A percentile compares a stretch with the other conserved stretches of the same genome.
These are phyloP conservation scores for Pichia kudriavzevii DNA, from an alignment of 1,139 yeast species.

Conservation along the genomic window DNA sequence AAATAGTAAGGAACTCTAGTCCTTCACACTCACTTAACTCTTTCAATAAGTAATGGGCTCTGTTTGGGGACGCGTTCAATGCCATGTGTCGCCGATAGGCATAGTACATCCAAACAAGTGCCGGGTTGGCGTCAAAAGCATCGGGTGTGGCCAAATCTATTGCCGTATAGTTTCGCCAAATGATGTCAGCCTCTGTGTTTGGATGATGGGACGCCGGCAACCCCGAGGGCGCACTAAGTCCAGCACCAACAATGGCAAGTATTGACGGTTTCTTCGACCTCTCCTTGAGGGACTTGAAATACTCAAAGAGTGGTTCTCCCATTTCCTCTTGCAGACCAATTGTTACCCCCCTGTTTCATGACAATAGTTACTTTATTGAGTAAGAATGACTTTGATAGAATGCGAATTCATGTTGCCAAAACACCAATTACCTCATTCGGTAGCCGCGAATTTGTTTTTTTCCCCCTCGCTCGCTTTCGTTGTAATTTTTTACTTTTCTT, in stretches of 20 bases:
- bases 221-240: constrained; percentile 72
- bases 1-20: constrained; percentile 48
- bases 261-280: constrained; percentile 38
- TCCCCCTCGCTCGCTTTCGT: too few species aligned
- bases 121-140: constrained; percentile 77
- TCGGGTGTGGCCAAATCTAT: constrained; percentile 88
- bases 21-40: constrained; percentile 31
- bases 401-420: too few species aligned
- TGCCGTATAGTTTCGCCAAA: constrained; percentile 70
- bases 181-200: constrained; percentile 30
- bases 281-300: too few species aligned
- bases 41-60: constrained; percentile 66
- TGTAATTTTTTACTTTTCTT: too few species aligned
- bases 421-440: too few species aligned
- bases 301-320: too few species aligned
- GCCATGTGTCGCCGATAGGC: constrained; percentile 62
- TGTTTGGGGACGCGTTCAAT: constrained; percentile 59
- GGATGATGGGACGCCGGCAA: constrained; percentile 70
- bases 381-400: too few species aligned
- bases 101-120: constrained; percentile 85
- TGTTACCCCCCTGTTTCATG: too few species aligned
- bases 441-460: too few species aligned
- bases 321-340: too few species aligned
- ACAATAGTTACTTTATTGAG: too few species aligned
- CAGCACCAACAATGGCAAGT: constrained; percentile 79